phyloP scores from a whole-genome alignment of 768 basidiomycete genomes.

The Boletus sp. region DNA sequence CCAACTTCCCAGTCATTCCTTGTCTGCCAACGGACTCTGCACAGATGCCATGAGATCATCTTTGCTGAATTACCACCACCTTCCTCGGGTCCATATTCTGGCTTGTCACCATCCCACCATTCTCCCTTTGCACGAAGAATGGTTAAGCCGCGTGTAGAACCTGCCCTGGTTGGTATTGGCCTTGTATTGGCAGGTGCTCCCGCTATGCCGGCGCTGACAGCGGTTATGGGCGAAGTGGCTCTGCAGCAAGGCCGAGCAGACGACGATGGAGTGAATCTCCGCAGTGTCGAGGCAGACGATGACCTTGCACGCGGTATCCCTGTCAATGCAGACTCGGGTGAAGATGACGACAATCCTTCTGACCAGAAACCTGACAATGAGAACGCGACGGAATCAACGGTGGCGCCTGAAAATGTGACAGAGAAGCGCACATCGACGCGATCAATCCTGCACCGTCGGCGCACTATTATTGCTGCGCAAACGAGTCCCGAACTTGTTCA shows the following conservation, averaged over 20 bases:
- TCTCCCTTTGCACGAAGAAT: conserved; percentile 55
- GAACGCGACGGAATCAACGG: conserved; percentile 14
- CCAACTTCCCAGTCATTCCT: conserved; percentile 73
- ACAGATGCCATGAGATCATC: conserved; percentile 94
- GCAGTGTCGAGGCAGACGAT: conserved; percentile 47
- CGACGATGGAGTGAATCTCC: conserved; percentile 51
- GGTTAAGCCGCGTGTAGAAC: conserved; percentile 69
- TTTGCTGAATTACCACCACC: conserved; percentile 82
- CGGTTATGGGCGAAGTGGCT: conserved; percentile 78
- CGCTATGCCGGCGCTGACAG: conserved; percentile 71
- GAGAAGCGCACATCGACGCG: conserved; percentile 12
- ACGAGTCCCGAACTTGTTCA: conserved; percentile 73
- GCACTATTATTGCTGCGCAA: conserved; percentile 62
- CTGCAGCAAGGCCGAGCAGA: conserved; percentile 85
- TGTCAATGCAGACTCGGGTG: conserved; percentile 21
- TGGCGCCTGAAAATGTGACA: conserved; percentile 8
- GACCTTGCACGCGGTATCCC: conserved; percentile 35
- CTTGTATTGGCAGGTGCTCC: conserved; percentile 74
- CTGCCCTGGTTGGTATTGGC: conserved; percentile 83
- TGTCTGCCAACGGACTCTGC: conserved; percentile 89
- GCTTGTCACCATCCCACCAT: conserved; percentile 48
- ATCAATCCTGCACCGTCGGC: conserved; percentile 35
- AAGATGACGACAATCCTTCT: conserved; percentile 45
- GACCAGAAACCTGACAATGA: conserved; percentile 41
- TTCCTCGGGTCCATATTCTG: conserved; percentile 63